These are phyloP conservation scores for Pythium coloratum DNA, from an alignment of 352 stramenopile genomes.

Conservation along the genomic window DNA sequence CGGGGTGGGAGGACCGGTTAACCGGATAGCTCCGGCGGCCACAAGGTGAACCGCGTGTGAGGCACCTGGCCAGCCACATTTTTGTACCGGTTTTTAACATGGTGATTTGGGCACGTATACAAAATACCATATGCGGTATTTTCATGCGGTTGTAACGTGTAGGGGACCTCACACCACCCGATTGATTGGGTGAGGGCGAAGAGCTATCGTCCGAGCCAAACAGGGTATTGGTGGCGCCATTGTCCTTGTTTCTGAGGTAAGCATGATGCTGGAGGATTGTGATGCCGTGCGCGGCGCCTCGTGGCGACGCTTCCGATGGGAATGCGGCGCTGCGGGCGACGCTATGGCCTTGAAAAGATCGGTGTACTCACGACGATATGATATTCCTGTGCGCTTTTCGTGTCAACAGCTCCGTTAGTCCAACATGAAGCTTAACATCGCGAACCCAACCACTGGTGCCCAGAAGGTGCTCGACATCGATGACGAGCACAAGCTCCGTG, in stretches of 20 bases:
- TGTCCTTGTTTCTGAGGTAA: slow-evolving; percentile 44
- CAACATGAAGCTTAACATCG: slow-evolving; percentile 99
- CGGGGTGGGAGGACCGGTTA: no score
- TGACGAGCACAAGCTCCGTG: slow-evolving; percentile 99
- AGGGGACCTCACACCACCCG: slow-evolving; percentile 3
- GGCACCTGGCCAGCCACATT: slow-evolving; percentile 13
- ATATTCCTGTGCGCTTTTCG: background rate
- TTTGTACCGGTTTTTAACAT: slow-evolving; percentile 14
- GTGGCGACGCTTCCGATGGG: background rate
- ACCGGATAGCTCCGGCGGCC: background rate
- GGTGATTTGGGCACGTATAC: slow-evolving; percentile 19
- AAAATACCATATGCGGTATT: slow-evolving; percentile 25
- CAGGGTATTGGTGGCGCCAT: slow-evolving; percentile 12
- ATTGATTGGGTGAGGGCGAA: slow-evolving; percentile 34
- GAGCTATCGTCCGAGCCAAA: slow-evolving; percentile 10
- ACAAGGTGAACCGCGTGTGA: slow-evolving; percentile 11
- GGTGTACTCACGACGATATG: slow-evolving; percentile 16
- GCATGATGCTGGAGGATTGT: slow-evolving; percentile 11
- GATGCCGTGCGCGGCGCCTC: background rate
- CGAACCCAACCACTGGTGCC: slow-evolving; percentile 96
- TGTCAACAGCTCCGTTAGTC: slow-evolving; percentile 21
- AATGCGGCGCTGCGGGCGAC: background rate
- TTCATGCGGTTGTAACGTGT: slow-evolving; percentile 3
- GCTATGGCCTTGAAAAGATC: slow-evolving; percentile 3
- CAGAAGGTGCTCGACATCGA: slow-evolving; percentile 99